Base-by-base conservation (phyloP, 306 rosid genomes). In the Castanopsis chinensis region DNA sequence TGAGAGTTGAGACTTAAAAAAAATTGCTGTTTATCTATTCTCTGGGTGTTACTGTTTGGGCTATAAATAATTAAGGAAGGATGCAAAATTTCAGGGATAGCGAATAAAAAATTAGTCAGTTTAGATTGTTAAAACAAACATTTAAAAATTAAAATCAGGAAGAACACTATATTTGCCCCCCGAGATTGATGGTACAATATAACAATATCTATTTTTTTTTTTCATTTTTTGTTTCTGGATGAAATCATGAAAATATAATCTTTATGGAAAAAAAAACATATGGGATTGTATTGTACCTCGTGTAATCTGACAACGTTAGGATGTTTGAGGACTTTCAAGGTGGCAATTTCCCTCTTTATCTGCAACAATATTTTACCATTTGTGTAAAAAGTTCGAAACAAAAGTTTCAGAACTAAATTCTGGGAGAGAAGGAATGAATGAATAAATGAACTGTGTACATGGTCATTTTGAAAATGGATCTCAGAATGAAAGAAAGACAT, bases 271-370 rank as follows among this genome's bases (percentile, higher is more conserved):
- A 57, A 20, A 20, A 20, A 56, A n/a, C 2, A 6, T 11, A 9
- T 13, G 41, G 69, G 10, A 27, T 25, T 23, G 9, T 17, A 27
- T 61, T 8, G 5, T 77, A 92, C 98, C 99, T 95, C 99, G 21
- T 85, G 82, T 53, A 95, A 82, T 85, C 94, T 85, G 67, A 95
- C 97, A 5, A 95, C 90, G 23, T 91, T 95, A 2, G 97, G 98
- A 87, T 95, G 99, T 58, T 86, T 84, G 45, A 95, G 92, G n/a
- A 91, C 92, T 86, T 93, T 95, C 73, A 91, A 85, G 73, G 98
- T 87, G 19, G 77, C 81, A 33, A 95, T 95, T 80, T 95, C 99
- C 76, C 98, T 89, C 92, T 93, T 92, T 76, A 95, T 93, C 99
- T 95, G 94, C 89, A 83, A 86, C 52, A 32, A 5, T 52, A 19